These are phyloP conservation scores for Sordaria brevicollis DNA, from an alignment of 495 filamentous ascomycete genomes.

Conservation along the genomic window DNA sequence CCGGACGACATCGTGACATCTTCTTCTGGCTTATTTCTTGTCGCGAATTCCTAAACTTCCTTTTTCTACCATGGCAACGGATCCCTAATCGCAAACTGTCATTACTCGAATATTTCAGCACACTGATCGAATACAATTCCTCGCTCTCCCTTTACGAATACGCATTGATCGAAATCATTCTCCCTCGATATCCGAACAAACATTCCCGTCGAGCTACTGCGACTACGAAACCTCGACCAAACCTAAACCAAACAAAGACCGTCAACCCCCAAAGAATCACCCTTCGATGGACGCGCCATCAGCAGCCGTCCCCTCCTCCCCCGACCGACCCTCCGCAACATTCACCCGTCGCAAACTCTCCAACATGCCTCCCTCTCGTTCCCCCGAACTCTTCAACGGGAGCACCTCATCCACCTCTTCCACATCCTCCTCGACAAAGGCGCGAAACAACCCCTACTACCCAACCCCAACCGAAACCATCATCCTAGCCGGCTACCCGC, in stretches of 20 bases:
- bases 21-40: slow-evolving; percentile 1
- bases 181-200: not conserved
- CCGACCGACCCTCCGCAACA: slow-evolving; percentile 1
- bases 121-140: not conserved
- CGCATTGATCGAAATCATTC: not conserved
- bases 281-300: slow-evolving; percentile 2
- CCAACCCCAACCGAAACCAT: slow-evolving; percentile 53
- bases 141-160: not conserved
- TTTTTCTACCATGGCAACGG: not conserved
- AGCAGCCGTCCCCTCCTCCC: not conserved
- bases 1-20: slow-evolving; percentile 5
- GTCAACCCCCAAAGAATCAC: not conserved
- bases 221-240: too few relatives aligned
- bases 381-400: not conserved
- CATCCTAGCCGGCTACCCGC: slow-evolving; percentile 60
- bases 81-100: not conserved
- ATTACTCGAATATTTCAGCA: not conserved
- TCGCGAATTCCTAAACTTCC: not conserved
- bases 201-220: too few relatives aligned
- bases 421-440: not conserved
- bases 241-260: not conserved
- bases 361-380: not conserved
- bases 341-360: slow-evolving; percentile 1
- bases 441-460: slow-evolving; percentile 37
- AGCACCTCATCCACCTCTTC: not conserved